phyloP scores from a whole-genome alignment of 2,329 filamentous ascomycete species.

The Sporothrix inflata region DNA sequence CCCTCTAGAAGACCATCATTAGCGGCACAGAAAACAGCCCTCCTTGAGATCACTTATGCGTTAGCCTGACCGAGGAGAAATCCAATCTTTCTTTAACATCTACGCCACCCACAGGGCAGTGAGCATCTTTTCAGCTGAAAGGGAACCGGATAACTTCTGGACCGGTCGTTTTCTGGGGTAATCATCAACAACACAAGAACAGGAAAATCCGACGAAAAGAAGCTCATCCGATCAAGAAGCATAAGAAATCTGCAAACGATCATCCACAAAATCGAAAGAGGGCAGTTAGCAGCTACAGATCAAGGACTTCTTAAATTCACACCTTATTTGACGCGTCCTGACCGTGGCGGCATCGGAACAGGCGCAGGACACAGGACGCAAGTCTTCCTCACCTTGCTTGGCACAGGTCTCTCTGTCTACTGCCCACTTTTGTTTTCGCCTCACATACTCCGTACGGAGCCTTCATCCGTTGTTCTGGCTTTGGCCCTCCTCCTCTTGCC shows the following conservation, averaged over 20 bases:
- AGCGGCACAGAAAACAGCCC: background rate
- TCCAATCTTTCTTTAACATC: background rate
- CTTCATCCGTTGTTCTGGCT: background rate
- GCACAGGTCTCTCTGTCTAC: background rate
- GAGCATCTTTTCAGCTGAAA: background rate
- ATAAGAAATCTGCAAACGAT: slow-evolving; percentile 7
- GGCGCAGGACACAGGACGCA: background rate
- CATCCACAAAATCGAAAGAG: background rate
- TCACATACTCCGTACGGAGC: background rate
- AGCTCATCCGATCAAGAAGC: slow-evolving; percentile 21
- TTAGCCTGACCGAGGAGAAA: background rate
- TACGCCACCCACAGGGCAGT: background rate
- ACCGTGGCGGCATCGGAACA: background rate
- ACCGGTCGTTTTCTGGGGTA: background rate
- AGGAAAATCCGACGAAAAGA: background rate
- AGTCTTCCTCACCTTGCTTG: background rate
- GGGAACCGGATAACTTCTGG: background rate
- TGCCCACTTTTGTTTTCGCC: background rate
- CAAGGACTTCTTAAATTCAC: too few relatives aligned
- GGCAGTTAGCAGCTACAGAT: background rate
- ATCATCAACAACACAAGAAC: background rate
- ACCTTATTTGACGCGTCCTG: background rate
- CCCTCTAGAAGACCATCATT: background rate
- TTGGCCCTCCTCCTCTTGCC: background rate
- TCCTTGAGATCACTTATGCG: background rate